Evolutionary conservation across 1,284 basidiomycete species (phyloP).

Genomic region (Marasmius tenuissimus): DNA sequence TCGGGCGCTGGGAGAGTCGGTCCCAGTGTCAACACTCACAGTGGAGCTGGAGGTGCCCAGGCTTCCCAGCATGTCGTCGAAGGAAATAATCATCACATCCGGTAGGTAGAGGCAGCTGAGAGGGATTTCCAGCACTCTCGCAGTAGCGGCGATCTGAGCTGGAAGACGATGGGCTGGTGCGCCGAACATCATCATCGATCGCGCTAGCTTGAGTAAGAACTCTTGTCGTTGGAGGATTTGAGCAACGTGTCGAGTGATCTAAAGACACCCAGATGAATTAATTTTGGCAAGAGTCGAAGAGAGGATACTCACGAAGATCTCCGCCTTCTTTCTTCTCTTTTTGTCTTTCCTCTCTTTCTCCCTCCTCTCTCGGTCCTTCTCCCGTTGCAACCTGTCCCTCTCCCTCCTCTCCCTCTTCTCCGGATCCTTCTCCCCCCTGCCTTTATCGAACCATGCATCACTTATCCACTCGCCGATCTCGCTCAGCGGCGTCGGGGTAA

Average conservation of each 20-base stretch:
- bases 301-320: slow-evolving; percentile 64
- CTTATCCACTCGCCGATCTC: slow-evolving; percentile 18
- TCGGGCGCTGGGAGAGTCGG: background rate
- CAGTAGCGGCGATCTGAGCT: slow-evolving; percentile 85
- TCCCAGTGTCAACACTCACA: no score
- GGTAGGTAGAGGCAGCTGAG: slow-evolving; percentile 88
- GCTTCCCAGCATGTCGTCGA: slow-evolving; percentile 59
- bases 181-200: slow-evolving; percentile 95
- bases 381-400: slow-evolving; percentile 26
- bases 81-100: slow-evolving; percentile 79
- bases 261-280: slow-evolving; percentile 3
- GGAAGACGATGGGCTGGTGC: slow-evolving; percentile 89
- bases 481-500: slow-evolving; percentile 18
- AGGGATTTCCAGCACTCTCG: slow-evolving; percentile 82
- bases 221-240: slow-evolving; percentile 86
- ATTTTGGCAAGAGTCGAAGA: slow-evolving; percentile 1
- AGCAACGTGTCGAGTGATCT: slow-evolving; percentile 91
- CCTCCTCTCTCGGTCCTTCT: slow-evolving; percentile 28
- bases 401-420: slow-evolving; percentile 35
- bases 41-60: slow-evolving; percentile 65
- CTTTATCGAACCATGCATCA: slow-evolving; percentile 29
- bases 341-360: slow-evolving; percentile 45
- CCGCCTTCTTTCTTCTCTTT: slow-evolving; percentile 72
- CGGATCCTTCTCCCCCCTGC: slow-evolving; percentile 27
- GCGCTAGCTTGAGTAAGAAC: slow-evolving; percentile 86